Evolutionary conservation across 176 grass and related monocot genomes (phyloP).

Genomic region (Aegilops umbellulata): DNA sequence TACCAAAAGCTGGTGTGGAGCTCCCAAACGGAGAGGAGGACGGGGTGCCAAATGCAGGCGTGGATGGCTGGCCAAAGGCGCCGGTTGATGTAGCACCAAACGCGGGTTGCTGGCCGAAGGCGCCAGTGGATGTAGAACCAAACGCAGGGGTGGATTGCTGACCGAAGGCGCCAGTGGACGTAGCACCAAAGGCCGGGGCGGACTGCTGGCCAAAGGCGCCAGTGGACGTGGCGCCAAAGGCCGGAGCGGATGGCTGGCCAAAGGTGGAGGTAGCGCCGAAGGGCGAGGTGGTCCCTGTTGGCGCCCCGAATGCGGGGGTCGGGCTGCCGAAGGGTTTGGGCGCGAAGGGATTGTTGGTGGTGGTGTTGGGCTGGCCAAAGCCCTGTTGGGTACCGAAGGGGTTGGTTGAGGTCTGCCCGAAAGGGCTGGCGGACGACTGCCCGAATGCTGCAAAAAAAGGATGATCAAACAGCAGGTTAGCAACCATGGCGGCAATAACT

Average conservation of each 20-base stretch:
- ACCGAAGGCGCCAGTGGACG: background rate
- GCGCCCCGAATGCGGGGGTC: constrained; percentile 47
- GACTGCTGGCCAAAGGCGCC: constrained; percentile 41
- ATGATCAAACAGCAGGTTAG: background rate
- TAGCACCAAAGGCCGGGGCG: constrained; percentile 25
- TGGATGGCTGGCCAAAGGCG: constrained; percentile 53
- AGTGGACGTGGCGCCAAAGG: constrained; percentile 43
- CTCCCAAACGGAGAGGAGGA: constrained; percentile 39
- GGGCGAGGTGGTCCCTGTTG: constrained; percentile 43
- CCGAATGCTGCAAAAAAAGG: constrained; percentile 44
- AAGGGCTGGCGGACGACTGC: constrained; percentile 44
- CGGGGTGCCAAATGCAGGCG: constrained; percentile 48
- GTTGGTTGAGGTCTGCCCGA: constrained; percentile 58
- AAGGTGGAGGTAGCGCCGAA: constrained; percentile 57
- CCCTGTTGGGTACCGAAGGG: constrained; percentile 51
- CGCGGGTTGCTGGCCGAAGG: constrained; percentile 53
- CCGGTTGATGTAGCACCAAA: constrained; percentile 58
- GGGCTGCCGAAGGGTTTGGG: constrained; percentile 78
- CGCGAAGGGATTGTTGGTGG: constrained; percentile 64
- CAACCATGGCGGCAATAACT: background rate
- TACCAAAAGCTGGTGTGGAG: constrained; percentile 36
- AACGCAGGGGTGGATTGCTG: constrained; percentile 47
- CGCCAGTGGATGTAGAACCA: constrained; percentile 56
- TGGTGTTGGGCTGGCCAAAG: constrained; percentile 55
- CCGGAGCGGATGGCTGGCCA: constrained; percentile 53